Conservation (phyloP, 1,139 yeast species). For the Geotrichum siamense region DNA sequence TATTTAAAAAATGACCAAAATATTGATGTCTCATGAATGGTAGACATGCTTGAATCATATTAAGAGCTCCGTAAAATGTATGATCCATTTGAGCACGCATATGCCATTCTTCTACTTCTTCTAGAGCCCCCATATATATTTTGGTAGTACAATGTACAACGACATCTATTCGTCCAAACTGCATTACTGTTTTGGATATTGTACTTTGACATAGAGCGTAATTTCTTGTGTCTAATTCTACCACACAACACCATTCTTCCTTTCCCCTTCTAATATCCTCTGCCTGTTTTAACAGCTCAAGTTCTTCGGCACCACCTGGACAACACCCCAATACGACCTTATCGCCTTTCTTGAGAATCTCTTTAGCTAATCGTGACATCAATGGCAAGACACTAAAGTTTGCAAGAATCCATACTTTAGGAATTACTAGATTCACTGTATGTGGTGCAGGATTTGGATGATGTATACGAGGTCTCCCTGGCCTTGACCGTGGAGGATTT, state of each 20-base stretch:
- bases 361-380: constrained; percentile 22
- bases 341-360: constrained; percentile 22
- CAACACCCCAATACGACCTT: constrained; percentile 22
- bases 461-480: constrained; percentile 12
- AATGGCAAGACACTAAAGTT: constrained; percentile 20
- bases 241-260: constrained; percentile 23
- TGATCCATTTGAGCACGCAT: constrained; percentile 29
- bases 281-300: constrained; percentile 15
- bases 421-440: constrained; percentile 17
- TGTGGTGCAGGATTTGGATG: constrained; percentile 2
- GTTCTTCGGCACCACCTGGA: constrained; percentile 18
- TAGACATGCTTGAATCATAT: constrained; percentile 29
- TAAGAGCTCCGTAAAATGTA: constrained; percentile 29
- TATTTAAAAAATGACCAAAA: constrained; percentile 31
- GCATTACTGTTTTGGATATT: constrained; percentile 23
- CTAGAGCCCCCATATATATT: constrained; percentile 28
- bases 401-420: constrained; percentile 26
- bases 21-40: constrained; percentile 27
- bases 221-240: constrained; percentile 24
- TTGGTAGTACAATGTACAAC: constrained; percentile 23
- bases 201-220: constrained; percentile 29
- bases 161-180: constrained; percentile 29
- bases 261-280: constrained; percentile 13
- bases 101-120: constrained; percentile 31
- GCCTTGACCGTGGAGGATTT: not conserved